These are phyloP conservation scores for Saitozyma podzolica DNA, from an alignment of 768 basidiomycete species.

Conservation along the genomic window DNA sequence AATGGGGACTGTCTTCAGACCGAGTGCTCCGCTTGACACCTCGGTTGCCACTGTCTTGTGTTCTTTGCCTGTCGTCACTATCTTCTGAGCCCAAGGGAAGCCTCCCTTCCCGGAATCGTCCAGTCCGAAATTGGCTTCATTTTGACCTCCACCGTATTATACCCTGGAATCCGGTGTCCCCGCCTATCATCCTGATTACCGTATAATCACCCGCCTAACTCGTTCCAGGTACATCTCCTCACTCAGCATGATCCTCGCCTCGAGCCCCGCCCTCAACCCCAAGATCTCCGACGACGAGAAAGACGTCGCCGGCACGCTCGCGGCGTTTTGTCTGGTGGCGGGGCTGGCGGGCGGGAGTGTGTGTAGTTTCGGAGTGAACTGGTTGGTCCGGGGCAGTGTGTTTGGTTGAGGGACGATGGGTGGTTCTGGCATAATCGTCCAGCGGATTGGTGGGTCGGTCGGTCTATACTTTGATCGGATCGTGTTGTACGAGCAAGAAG, in stretches of 20 bases:
- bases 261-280: conserved; percentile 77
- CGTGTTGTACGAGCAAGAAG: too few species aligned
- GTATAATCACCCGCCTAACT: not conserved
- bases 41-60: too few species aligned
- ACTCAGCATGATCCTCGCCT: conserved; percentile 76
- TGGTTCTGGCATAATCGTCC: too few species aligned
- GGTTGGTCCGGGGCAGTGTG: conserved; percentile 14
- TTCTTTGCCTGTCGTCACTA: too few species aligned
- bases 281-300: conserved; percentile 72
- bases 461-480: too few species aligned
- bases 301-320: conserved; percentile 79
- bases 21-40: not conserved
- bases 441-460: too few species aligned
- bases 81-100: too few species aligned
- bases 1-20: too few species aligned
- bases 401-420: conserved; percentile 5
- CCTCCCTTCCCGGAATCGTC: too few species aligned
- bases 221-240: conserved; percentile 64
- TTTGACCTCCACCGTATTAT: not conserved
- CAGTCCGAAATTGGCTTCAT: not conserved
- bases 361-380: conserved; percentile 71
- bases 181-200: too few species aligned
- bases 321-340: conserved; percentile 72
- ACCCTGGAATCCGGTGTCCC: too few species aligned
- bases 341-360: conserved; percentile 76